Conservation (phyloP, 2,329 filamentous ascomycete species). For the Aspergillus cejpii region DNA sequence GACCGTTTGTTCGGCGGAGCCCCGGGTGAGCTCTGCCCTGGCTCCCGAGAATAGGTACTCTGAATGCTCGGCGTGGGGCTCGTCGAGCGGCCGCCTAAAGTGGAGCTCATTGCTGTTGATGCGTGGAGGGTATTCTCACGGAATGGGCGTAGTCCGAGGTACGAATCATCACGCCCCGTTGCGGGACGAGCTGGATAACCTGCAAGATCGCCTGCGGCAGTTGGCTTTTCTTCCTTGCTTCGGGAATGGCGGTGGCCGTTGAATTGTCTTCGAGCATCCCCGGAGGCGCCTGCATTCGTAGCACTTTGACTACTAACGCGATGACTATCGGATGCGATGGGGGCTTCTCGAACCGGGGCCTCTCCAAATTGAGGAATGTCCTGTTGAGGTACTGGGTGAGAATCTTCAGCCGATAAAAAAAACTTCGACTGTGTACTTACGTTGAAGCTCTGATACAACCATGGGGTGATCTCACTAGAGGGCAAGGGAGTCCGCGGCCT, state of each 20-base stretch:
- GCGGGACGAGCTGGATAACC: conserved; percentile 60
- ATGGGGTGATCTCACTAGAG: conserved; percentile 93
- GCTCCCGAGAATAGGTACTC: conserved; percentile 52
- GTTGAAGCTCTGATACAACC: conserved; percentile 82
- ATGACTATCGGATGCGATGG: conserved; percentile 63
- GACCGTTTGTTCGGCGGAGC: conserved; percentile 40
- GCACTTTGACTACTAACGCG: conserved; percentile 52
- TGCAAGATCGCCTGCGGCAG: conserved; percentile 30
- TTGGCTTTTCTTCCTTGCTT: conserved; percentile 54
- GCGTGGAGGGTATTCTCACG: conserved; percentile 45
- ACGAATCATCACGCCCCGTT: conserved; percentile 67
- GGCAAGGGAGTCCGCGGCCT: conserved; percentile 78
- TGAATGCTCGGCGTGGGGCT: conserved; percentile 75
- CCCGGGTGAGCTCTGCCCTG: conserved; percentile 36
- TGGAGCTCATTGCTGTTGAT: conserved; percentile 47
- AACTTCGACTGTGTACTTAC: conserved; percentile 43
- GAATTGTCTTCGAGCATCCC: conserved; percentile 49
- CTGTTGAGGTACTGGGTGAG: conserved; percentile 36
- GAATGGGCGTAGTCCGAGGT: conserved; percentile 45
- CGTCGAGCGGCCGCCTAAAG: conserved; percentile 57
- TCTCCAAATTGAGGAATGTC: conserved; percentile 72
- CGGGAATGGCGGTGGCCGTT: conserved; percentile 43
- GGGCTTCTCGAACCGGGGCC: conserved; percentile 64
- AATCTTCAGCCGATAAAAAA: not conserved
- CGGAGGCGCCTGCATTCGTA: conserved; percentile 37